Evolutionary conservation across 768 basidiomycete species (phyloP), one percentile per base, ranked within the genome.

Genomic region (Suillus weaverae): DNA sequence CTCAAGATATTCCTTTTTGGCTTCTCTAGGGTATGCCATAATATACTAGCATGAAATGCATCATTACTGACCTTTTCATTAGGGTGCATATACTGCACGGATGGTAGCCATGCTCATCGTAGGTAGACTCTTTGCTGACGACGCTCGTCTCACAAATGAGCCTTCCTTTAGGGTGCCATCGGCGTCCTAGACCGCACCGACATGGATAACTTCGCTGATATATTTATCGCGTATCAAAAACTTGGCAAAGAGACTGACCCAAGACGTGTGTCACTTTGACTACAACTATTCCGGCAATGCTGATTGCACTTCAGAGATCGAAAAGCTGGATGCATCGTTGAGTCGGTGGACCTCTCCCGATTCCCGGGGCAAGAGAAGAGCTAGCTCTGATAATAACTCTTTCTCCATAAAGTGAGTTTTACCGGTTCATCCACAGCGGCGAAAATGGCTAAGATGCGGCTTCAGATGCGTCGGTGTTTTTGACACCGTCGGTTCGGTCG

Each of bases 11-110:
- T 88, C 73, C 80, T 91, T 35, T 92, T 92, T 73, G 90, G 90
- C 8, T 91, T 91, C 74, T 91, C 89, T 18, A 80, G 90, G 72
- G 89, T 89, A 71, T 65, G 83, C 14, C 30, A 57, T 53, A 13
- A 32, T 11, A 26, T 32, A 16, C 41, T 39, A 20, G n/a, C 8
- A 26, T 44, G 39, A 38, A 51, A 11, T 26, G 38, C 35, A 20
- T 20, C 22, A 33, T 30, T 54, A 54, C 65, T 73, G 39, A 71
- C 54, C 7, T 32, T 22, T 38, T 41, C 13, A 53, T 41, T 63
- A 90, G 89, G 90, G 90, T 6, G 90, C 89, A 66, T 92, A 91
- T 72, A 91, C 90, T 0, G 90, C 83, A 7, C 81, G 90, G 38
- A 90, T 90, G 88, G 81, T 90, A 10, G 89, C 88, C 9, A 83